Evolutionary conservation across 148 eudicot species (phyloP).

Genomic region (Pharnaceum exiguum): DNA sequence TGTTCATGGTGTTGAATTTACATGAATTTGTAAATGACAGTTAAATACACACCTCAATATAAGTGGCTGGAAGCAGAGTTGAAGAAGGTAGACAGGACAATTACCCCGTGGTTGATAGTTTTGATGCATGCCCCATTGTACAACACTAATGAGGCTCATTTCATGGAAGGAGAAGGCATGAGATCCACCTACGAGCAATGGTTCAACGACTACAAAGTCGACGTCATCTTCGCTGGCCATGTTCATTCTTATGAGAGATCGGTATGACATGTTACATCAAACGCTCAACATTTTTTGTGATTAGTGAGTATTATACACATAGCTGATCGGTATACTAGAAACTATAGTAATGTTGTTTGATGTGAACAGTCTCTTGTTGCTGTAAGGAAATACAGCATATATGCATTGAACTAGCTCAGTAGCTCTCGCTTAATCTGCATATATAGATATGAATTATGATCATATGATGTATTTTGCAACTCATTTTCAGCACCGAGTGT

Average conservation of each 20-base stretch:
- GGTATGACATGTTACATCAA: slow-evolving; percentile 24
- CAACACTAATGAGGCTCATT: slow-evolving; percentile 56
- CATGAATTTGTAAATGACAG: slow-evolving; percentile 22
- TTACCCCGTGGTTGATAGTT: slow-evolving; percentile 71
- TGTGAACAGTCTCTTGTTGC: too few species aligned
- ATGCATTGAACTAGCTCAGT: too few species aligned
- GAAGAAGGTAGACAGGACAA: slow-evolving; percentile 47
- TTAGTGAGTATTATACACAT: neutral
- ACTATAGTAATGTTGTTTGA: too few species aligned
- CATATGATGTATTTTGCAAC: neutral
- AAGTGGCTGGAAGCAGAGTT: slow-evolving; percentile 49
- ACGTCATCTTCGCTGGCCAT: slow-evolving; percentile 63
- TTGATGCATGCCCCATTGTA: slow-evolving; percentile 65
- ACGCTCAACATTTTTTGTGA: neutral
- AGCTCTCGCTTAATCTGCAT: too few species aligned
- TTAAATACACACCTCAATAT: slow-evolving; percentile 59
- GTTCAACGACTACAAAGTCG: slow-evolving; percentile 59
- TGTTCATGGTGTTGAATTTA: neutral
- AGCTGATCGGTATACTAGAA: neutral
- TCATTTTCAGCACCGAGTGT: slow-evolving; percentile 64
- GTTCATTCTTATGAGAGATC: slow-evolving; percentile 77
- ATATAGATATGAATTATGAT: neutral
- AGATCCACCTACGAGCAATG: slow-evolving; percentile 45
- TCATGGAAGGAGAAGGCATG: slow-evolving; percentile 78
- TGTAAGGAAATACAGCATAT: too few species aligned